phyloP scores from a whole-genome alignment of 2,329 filamentous ascomycete species.

The Cladosporium colombiae region DNA sequence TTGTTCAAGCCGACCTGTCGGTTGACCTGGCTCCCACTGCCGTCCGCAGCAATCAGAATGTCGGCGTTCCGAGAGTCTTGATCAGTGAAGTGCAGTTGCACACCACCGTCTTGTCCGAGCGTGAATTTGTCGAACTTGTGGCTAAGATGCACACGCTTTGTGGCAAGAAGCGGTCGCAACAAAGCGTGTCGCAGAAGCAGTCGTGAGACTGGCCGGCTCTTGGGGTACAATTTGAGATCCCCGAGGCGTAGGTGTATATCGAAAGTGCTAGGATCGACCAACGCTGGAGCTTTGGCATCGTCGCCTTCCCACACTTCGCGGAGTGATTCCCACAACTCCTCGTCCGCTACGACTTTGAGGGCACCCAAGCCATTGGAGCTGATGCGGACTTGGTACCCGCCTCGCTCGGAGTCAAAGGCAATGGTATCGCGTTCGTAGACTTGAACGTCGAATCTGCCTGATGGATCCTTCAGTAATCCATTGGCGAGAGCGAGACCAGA shows the following conservation, averaged over 20 bases:
- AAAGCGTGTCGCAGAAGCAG: background rate
- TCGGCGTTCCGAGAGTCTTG: background rate
- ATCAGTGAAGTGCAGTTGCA: background rate
- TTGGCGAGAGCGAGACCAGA: background rate
- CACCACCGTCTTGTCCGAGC: background rate
- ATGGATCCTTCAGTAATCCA: background rate
- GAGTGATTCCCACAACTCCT: background rate
- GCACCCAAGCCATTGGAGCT: background rate
- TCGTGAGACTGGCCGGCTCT: background rate
- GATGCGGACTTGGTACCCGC: background rate
- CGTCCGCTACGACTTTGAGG: background rate
- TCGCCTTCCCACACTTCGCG: background rate
- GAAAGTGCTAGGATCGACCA: background rate
- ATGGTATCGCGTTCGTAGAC: background rate
- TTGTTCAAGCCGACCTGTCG: background rate
- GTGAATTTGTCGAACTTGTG: background rate
- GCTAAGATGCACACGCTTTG: background rate
- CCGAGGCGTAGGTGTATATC: background rate
- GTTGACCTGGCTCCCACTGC: background rate
- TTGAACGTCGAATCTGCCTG: background rate
- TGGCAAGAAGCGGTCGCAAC: background rate
- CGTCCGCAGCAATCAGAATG: background rate
- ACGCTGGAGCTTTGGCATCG: background rate
- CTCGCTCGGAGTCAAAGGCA: background rate
- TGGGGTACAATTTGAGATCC: background rate